Evolutionary conservation across 2,329 filamentous ascomycete species (phyloP).

Genomic region (Claviceps fusiformis): DNA sequence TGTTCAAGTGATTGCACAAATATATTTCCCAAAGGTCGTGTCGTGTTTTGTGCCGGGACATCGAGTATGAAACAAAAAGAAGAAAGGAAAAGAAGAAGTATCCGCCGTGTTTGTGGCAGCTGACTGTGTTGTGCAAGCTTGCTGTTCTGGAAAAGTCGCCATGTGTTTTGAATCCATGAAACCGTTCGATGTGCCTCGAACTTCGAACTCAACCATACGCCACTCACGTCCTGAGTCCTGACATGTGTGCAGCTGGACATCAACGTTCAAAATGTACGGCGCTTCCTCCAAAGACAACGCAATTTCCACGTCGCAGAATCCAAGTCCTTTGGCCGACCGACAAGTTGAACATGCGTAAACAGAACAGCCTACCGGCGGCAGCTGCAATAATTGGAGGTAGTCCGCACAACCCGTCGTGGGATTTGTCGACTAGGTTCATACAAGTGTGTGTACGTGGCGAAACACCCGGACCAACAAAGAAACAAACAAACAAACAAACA

Average conservation of each 20-base stretch:
- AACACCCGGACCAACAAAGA: not conserved
- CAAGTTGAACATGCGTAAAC: too few species aligned
- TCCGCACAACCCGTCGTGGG: not conserved
- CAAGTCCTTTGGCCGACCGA: not conserved
- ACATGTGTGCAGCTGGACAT: too few species aligned
- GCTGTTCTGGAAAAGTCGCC: not conserved
- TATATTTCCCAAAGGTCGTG: not conserved
- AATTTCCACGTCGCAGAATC: not conserved
- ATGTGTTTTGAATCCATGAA: not conserved
- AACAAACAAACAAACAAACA: too few species aligned
- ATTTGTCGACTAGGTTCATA: not conserved
- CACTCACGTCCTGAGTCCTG: too few species aligned
- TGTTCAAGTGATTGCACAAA: too few species aligned
- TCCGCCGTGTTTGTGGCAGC: not conserved
- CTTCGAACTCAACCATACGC: not conserved
- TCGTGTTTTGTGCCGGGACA: too few species aligned
- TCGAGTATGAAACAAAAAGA: too few species aligned
- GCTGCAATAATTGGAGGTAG: not conserved
- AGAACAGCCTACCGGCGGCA: not conserved
- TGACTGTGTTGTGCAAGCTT: not conserved
- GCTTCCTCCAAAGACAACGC: not conserved
- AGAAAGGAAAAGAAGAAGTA: not conserved
- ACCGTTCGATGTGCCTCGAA: not conserved
- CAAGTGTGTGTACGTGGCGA: not conserved
- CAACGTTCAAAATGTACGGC: too few species aligned